A percentile compares a stretch with the other conserved stretches of the same genome.
Conservation (phyloP, 441 rosid genomes). For the Viola pubescens region DNA sequence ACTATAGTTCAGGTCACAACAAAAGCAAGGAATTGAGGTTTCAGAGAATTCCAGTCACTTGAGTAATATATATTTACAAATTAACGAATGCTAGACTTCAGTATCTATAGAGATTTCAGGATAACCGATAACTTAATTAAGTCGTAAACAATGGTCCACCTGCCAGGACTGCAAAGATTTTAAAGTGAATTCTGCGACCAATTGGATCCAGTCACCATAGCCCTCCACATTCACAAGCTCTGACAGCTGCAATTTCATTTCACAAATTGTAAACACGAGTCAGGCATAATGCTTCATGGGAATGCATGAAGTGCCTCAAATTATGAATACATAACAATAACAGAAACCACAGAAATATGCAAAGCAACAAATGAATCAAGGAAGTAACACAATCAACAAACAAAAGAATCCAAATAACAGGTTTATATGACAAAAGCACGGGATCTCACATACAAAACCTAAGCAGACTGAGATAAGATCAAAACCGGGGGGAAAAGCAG, state of each 20-base stretch:
- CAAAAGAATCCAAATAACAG: too few species aligned
- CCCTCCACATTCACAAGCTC: slow-evolving; percentile 99
- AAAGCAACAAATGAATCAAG: too few species aligned
- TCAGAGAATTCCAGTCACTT: slow-evolving; percentile 12
- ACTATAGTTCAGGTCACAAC: slow-evolving; percentile 10
- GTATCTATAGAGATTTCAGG: slow-evolving; percentile 2
- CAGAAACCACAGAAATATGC: too few species aligned
- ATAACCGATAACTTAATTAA: neutral
- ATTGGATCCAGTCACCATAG: slow-evolving; percentile 93
- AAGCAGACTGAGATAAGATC: too few species aligned
- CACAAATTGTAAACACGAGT: slow-evolving; percentile 14
- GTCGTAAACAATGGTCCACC: slow-evolving; percentile 37
- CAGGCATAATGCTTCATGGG: neutral
- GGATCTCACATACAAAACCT: too few species aligned
- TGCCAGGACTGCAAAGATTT: slow-evolving; percentile 98
- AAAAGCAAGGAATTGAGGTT: slow-evolving; percentile 10
- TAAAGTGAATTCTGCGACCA: slow-evolving; percentile 94
- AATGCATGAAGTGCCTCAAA: too few species aligned
- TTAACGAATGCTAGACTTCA: neutral
- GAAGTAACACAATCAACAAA: too few species aligned
- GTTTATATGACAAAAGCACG: too few species aligned
- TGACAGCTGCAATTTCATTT: slow-evolving; percentile 63
- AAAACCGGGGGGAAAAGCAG: too few species aligned
- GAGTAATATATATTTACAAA: slow-evolving; percentile 12
- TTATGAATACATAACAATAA: too few species aligned